A percentile compares a stretch with the other conserved stretches of the same genome.
phyloP scores from a whole-genome alignment of 805 yeast species.

The Dipodascopsis uninucleata region DNA sequence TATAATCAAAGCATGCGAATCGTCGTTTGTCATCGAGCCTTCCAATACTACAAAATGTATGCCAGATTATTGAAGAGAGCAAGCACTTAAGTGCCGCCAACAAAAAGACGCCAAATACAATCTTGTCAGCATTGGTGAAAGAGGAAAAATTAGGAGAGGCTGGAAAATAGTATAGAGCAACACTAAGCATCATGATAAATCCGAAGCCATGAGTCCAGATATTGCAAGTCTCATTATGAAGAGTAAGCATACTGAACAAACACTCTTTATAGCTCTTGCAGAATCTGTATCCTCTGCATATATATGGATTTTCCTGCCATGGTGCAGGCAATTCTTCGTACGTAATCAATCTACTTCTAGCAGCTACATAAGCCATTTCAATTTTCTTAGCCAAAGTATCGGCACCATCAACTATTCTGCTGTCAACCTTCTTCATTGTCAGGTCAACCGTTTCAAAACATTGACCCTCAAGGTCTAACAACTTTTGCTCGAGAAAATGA shows the following conservation, averaged over 20 bases:
- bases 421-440: constrained; percentile 8
- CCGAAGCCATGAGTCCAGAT: constrained; percentile 92
- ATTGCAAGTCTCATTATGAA: constrained; percentile 87
- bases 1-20: constrained; percentile 91
- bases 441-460: constrained; percentile 26
- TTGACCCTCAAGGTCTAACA: constrained; percentile 35
- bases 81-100: constrained; percentile 74
- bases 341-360: constrained; percentile 51
- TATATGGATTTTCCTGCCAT: constrained; percentile 90
- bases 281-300: constrained; percentile 81
- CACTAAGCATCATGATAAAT: constrained; percentile 51
- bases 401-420: constrained; percentile 12
- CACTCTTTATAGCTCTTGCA: constrained; percentile 60
- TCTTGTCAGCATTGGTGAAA: constrained; percentile 40
- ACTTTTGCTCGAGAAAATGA: constrained; percentile 35
- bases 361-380: constrained; percentile 29
- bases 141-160: constrained; percentile 47
- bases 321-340: constrained; percentile 85
- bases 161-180: constrained; percentile 64
- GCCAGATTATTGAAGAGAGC: constrained; percentile 81
- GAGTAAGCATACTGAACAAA: constrained; percentile 52
- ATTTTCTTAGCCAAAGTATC: constrained; percentile 18
- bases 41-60: constrained; percentile 80
- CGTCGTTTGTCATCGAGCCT: constrained; percentile 53
- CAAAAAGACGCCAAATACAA: constrained; percentile 61